Base-by-base conservation (phyloP, 2,329 filamentous ascomycete genomes). In the Aureobasidium zeae region DNA sequence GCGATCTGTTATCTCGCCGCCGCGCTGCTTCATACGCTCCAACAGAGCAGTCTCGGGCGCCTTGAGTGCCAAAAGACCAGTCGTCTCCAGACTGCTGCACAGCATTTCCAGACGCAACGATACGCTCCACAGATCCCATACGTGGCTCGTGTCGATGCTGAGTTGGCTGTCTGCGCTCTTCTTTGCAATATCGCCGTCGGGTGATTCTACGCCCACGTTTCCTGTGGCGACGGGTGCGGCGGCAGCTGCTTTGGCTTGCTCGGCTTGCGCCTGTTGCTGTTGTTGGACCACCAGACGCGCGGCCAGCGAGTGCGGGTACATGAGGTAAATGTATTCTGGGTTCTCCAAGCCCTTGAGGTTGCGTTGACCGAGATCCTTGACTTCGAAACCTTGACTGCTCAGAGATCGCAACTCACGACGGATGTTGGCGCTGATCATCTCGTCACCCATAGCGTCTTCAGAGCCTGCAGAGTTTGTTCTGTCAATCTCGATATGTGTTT, bases 311-410 rank as follows among this genome's bases (percentile, higher is more conserved):
- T 94, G 87, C 2, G 91, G 89, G 60, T 95, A 98, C 61, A 98
- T 83, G 47, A 94, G 80, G 65, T 94, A 96, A 53, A 98, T 82
- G 48, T 87, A 82, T 62, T 98, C 91, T 0, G 91, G 89, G 58
- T 98, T 98, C 64, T 98, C 91, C 10, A 98, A 78, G 21, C 91
- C 91, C 66, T 98, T 98, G 45, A 98, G 73, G 58, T 94, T 95
- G 53, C 83, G 82, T 63, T 96, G 88, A 36, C 91, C 91, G 61
- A 94, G 82, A 56, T 95, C 88, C 63, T 95, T 95, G 58, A 96
- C 87, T 60, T 94, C 86, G 57, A 96, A 98, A 6, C 91, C 91
- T 63, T 94, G 86, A 35, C 81, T 87, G 53, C 81, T 91, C 19
- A 98, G 73, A 20, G 85, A 83, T 37, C 86, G 79, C 15, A 98